A percentile compares a stretch with the other conserved stretches of the same genome.
phyloP scores from a whole-genome alignment of 1,139 yeast species.

The Candida sanyaensis region DNA sequence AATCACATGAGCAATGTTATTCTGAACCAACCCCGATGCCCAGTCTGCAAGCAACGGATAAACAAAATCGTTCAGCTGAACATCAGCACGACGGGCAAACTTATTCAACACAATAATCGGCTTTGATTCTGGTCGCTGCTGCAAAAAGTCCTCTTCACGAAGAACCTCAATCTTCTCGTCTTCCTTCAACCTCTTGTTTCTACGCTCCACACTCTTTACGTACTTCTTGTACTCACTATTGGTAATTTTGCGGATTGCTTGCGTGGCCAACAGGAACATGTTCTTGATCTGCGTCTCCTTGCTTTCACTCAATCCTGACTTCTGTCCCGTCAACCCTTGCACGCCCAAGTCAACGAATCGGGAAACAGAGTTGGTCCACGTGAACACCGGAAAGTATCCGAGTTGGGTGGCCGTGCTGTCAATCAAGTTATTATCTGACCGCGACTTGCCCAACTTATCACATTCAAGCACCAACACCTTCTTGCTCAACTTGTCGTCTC shows the following conservation, averaged over 20 bases:
- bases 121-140: conserved; percentile 81
- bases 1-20: conserved; percentile 87
- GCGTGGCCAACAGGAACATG: conserved; percentile 73
- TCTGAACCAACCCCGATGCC: conserved; percentile 76
- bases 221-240: conserved; percentile 38
- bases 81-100: conserved; percentile 59
- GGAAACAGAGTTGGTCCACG: conserved; percentile 85
- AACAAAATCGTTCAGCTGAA: conserved; percentile 57
- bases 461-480: conserved; percentile 78
- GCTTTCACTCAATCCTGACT: conserved; percentile 86
- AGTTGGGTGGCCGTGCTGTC: conserved; percentile 70
- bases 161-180: conserved; percentile 28
- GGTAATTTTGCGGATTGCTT: conserved; percentile 75
- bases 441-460: conserved; percentile 67
- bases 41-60: conserved; percentile 82
- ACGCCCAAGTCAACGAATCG: conserved; percentile 81
- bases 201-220: conserved; percentile 21
- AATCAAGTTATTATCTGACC: conserved; percentile 72
- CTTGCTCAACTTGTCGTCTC: conserved; percentile 39
- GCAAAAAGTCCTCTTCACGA: conserved; percentile 80
- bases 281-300: conserved; percentile 82
- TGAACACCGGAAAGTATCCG: conserved; percentile 92
- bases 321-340: conserved; percentile 92
- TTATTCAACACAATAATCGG: conserved; percentile 87
- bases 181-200: conserved; percentile 11